These are phyloP conservation scores for Paraphoma sp. DNA, from an alignment of 2,329 filamentous ascomycete genomes.

Conservation along the genomic window DNA sequence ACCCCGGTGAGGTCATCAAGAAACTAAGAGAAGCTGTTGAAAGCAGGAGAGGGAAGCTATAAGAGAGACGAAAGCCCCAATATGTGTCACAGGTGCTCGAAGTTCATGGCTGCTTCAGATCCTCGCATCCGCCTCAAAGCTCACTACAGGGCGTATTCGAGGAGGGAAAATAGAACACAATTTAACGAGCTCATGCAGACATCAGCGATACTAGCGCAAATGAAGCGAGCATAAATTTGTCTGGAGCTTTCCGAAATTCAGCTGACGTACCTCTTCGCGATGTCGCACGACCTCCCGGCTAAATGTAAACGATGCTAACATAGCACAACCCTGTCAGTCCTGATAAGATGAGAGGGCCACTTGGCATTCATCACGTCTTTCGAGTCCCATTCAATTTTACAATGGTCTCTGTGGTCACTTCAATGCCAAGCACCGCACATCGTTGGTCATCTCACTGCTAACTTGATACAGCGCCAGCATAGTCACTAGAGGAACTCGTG, in stretches of 20 bases:
- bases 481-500: too few relatives aligned
- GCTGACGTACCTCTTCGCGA: conserved; percentile 13
- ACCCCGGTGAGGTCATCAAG: conserved; percentile 86
- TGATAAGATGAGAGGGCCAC: background rate
- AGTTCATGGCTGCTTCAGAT: background rate
- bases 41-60: conserved; percentile 54
- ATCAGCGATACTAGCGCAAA: background rate
- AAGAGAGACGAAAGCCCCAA: conserved; percentile 1
- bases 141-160: background rate
- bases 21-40: conserved; percentile 82
- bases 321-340: background rate
- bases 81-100: background rate
- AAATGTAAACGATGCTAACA: conserved; percentile 1
- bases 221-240: background rate
- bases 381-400: background rate
- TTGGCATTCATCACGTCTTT: too few relatives aligned
- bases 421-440: too few relatives aligned
- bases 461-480: too few relatives aligned
- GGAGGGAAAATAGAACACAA: background rate
- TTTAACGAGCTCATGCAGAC: background rate
- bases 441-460: too few relatives aligned
- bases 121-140: background rate
- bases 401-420: too few relatives aligned
- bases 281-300: conserved; percentile 8
- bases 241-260: background rate